Base-by-base conservation (phyloP, 2,329 filamentous ascomycete species). In the Ophiostoma perfectum region DNA sequence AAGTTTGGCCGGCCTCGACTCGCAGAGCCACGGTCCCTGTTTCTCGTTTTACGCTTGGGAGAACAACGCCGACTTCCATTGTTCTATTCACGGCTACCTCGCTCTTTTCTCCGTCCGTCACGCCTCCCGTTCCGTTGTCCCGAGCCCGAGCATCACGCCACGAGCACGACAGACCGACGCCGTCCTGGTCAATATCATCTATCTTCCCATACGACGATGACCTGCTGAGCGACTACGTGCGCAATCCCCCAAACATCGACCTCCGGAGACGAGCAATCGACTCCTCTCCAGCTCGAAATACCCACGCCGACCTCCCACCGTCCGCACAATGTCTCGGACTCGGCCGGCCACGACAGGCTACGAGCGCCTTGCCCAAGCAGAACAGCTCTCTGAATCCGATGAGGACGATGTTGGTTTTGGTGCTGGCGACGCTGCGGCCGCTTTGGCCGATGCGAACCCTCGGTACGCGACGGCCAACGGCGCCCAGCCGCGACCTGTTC, bases 351-450 rank as follows among this genome's bases (percentile, higher is more conserved):
- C 89, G 60, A 93, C 91, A 72, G 91, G 91, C 78, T 95, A 95
- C 80, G 91, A 92, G 78, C 90, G 90, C 75, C 88, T 95, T 69
- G 89, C 91, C 71, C 91, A 95, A 79, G 91, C 90, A 73, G 91
- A 93, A 75, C 87, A 89, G 73, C 83, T 89, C 74, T 89, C 88
- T 75, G 87, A 72, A 39, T 69, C 90, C 69, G 90, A 88, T 67
- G 88, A 91, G 71, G 85, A 89, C 68, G 87, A 90, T 68, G 89
- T 88, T 67, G 87, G 89, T 66, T 76, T 88, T 72, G 77, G 81
- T 71, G 79, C 83, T 69, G 66, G 66, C 44, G 66, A 62, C 7
- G 68, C 60, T 4, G 68, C 67, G 1, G 66, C 49, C 1, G 80
- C 80, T 70, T 82, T 83, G 71, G 80, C 82, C 42, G 60, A 63